phyloP scores from a whole-genome alignment of 129 eudicot genomes.

The Rutidosis leptorrhynchoides region DNA sequence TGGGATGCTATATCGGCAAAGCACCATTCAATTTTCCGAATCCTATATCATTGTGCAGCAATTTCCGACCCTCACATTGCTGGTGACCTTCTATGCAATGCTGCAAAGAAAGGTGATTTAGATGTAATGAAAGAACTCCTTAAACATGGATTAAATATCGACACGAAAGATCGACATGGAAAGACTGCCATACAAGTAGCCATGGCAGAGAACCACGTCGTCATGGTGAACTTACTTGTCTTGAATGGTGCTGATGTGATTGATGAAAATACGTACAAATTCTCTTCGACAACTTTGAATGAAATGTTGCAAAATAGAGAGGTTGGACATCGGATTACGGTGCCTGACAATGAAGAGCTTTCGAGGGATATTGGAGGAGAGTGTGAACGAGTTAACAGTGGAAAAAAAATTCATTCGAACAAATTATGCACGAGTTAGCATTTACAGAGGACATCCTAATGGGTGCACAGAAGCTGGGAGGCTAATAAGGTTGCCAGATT shows the following conservation, averaged over 20 bases:
- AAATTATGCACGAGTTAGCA: no score
- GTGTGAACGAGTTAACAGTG: neutral
- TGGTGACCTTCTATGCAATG: constrained; percentile 75
- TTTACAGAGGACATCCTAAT: constrained; percentile 74
- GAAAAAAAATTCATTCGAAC: constrained; percentile 25
- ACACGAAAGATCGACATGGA: constrained; percentile 71
- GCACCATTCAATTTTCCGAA: constrained; percentile 65
- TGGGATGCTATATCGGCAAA: constrained; percentile 83
- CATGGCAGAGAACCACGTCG: constrained; percentile 43
- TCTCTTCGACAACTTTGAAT: constrained; percentile 41
- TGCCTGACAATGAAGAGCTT: constrained; percentile 49
- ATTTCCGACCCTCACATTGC: constrained; percentile 72
- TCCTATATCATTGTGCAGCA: constrained; percentile 76
- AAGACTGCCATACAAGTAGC: constrained; percentile 66
- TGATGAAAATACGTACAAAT: constrained; percentile 27
- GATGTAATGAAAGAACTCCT: constrained; percentile 61
- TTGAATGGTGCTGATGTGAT: constrained; percentile 70
- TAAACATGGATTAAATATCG: constrained; percentile 66
- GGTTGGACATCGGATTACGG: constrained; percentile 55
- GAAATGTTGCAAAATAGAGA: constrained; percentile 60
- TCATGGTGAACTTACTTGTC: constrained; percentile 57
- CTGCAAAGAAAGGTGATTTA: constrained; percentile 62
- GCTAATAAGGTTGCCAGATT: constrained; percentile 62
- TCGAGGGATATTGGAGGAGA: constrained; percentile 8
- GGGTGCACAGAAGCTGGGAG: constrained; percentile 64